phyloP scores from a whole-genome alignment of 2,329 filamentous ascomycete genomes.

The Chaetoscypha palmicola region DNA sequence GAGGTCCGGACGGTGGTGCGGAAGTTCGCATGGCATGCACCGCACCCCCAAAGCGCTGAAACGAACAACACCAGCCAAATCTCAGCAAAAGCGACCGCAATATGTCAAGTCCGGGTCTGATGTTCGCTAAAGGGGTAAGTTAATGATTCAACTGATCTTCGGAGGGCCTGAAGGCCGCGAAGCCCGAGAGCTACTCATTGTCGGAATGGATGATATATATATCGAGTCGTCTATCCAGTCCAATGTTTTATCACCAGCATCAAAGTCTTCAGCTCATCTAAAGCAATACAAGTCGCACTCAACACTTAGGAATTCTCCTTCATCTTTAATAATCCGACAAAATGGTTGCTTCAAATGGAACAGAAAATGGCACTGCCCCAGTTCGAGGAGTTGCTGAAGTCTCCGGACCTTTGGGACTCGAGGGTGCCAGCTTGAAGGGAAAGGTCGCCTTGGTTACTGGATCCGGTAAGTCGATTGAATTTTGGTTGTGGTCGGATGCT shows the following conservation, averaged over 20 bases:
- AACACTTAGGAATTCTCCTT: neutral
- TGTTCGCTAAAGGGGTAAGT: neutral
- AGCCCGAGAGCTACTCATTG: neutral
- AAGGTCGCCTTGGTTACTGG: slow-evolving; percentile 32
- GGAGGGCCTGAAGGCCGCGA: neutral
- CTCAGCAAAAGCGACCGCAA: neutral
- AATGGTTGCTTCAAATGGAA: slow-evolving; percentile 13
- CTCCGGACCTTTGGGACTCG: slow-evolving; percentile 20
- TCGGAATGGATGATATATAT: neutral
- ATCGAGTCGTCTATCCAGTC: neutral
- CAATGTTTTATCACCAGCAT: neutral
- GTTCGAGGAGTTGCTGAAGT: slow-evolving; percentile 11
- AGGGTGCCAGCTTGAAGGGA: slow-evolving; percentile 22
- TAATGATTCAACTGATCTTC: neutral
- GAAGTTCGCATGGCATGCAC: neutral
- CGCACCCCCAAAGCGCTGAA: neutral
- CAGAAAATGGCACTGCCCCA: slow-evolving; percentile 7
- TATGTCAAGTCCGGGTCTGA: neutral
- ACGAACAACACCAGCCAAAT: neutral
- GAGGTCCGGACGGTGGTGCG: neutral
- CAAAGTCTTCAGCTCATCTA: neutral
- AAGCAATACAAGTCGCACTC: neutral
- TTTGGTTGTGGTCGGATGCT: neutral
- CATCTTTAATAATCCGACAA: slow-evolving; percentile 2
- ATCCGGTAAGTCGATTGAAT: slow-evolving; percentile 18